phyloP scores from a whole-genome alignment of 345 rosid species.

The Eucalyptus guilfoylei region DNA sequence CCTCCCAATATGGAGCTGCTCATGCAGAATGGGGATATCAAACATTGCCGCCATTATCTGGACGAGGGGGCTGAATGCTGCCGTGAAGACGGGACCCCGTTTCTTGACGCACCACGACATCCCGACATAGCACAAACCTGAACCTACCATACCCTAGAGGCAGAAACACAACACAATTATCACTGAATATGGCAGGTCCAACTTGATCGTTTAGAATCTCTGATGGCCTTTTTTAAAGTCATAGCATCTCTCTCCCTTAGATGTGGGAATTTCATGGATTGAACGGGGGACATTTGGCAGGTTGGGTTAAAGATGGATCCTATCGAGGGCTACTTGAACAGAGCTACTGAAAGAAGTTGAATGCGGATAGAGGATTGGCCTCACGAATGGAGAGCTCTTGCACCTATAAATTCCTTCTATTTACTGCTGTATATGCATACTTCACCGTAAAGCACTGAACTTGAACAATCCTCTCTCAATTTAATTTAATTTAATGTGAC shows the following conservation, averaged over 20 bases:
- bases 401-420: background rate
- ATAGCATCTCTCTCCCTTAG: background rate
- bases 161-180: background rate
- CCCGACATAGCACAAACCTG: constrained; percentile 74
- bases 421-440: background rate
- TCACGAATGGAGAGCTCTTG: background rate
- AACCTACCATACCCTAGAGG: constrained; percentile 61
- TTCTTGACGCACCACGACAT: constrained; percentile 82
- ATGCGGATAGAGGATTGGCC: background rate
- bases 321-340: background rate
- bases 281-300: background rate
- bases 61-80: constrained; percentile 59
- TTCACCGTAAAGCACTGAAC: background rate
- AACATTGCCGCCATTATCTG: constrained; percentile 61
- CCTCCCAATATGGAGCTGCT: constrained; percentile 68
- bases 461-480: background rate
- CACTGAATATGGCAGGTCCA: background rate
- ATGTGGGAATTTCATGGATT: background rate
- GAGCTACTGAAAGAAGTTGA: background rate
- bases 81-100: constrained; percentile 71
- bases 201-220: background rate
- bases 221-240: background rate
- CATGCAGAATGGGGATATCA: constrained; percentile 58
- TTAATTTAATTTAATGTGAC: background rate
- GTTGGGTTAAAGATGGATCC: background rate